A percentile compares a stretch with the other conserved stretches of the same genome.
These are phyloP conservation scores for Trichophyton benhamiae DNA, from an alignment of 2,329 filamentous ascomycete species.

Conservation along the genomic window DNA sequence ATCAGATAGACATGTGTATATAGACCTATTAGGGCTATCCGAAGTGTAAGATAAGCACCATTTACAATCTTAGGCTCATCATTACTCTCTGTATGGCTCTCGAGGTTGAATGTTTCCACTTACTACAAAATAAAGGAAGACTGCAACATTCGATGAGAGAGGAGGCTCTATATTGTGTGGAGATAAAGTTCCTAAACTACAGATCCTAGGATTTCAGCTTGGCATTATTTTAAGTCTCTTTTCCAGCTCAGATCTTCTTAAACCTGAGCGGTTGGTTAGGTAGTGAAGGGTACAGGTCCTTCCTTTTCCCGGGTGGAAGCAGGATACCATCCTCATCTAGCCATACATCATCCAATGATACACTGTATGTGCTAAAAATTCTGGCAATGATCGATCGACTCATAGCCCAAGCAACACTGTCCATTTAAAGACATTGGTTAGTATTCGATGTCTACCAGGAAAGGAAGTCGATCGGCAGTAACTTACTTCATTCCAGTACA, in stretches of 20 bases:
- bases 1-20: neutral
- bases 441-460: neutral
- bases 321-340: slow-evolving; percentile 1
- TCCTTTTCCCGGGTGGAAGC: slow-evolving; percentile 8
- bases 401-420: slow-evolving; percentile 13
- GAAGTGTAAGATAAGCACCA: no score
- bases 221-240: neutral
- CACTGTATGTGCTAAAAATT: slow-evolving; percentile 13
- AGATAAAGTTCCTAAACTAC: no score
- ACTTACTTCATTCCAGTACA: slow-evolving; percentile 19
- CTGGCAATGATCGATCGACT: slow-evolving; percentile 11
- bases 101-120: no score
- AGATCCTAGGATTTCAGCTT: no score
- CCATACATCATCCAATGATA: slow-evolving; percentile 7
- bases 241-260: neutral
- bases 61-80: no score
- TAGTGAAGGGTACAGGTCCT: slow-evolving; percentile 10
- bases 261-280: slow-evolving; percentile 9
- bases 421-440: neutral
- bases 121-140: no score
- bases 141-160: no score
- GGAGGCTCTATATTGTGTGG: no score
- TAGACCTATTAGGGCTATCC: neutral
- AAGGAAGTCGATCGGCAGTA: no score
- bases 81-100: no score